Evolutionary conservation across 345 rosid species (phyloP).

Genomic region (Eucalyptus lansdowneana): DNA sequence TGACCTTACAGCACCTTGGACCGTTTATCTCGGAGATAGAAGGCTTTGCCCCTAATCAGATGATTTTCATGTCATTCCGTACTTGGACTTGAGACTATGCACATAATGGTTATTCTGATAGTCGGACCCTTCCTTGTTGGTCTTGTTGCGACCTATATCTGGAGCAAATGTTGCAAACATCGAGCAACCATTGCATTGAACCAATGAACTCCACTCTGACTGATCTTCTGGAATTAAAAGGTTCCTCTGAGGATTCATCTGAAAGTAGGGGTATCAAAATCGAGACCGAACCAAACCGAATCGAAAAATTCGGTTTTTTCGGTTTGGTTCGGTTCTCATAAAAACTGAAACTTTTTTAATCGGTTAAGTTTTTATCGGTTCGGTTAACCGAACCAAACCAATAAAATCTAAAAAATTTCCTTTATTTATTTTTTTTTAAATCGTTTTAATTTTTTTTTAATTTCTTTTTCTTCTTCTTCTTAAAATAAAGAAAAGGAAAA

Average conservation of each 20-base stretch:
- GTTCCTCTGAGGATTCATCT: not conserved
- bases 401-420: no score
- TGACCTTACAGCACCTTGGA: not conserved
- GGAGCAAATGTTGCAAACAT: not conserved
- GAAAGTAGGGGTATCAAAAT: no score
- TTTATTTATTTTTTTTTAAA: no score
- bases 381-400: accelerated
- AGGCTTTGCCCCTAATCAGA: not conserved
- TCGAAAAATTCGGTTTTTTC: no score
- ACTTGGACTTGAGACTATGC: not conserved
- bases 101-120: not conserved
- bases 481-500: no score
- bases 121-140: not conserved
- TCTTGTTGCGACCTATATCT: not conserved
- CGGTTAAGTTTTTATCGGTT: accelerated
- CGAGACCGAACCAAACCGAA: accelerated
- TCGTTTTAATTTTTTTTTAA: no score
- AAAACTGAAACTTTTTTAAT: no score
- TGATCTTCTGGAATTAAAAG: not conserved
- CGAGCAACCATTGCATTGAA: not conserved
- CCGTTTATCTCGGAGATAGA: not conserved
- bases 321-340: no score
- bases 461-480: no score
- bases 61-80: not conserved
- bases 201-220: not conserved